phyloP scores from a whole-genome alignment of 345 rosid species.

The Stellera chamaejasme region DNA sequence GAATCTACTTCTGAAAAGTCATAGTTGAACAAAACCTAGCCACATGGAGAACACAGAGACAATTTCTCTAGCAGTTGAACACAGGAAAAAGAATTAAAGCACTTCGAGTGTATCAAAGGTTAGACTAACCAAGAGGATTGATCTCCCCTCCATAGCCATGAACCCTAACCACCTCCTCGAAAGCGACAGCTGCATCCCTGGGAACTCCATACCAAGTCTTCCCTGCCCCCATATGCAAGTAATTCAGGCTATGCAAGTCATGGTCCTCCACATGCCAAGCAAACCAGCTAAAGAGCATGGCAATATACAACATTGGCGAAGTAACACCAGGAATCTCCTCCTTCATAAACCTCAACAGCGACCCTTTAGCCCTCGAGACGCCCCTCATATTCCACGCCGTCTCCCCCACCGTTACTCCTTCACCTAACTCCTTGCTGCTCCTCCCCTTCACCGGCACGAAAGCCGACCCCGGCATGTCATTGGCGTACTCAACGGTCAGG shows the following conservation, averaged over 20 bases:
- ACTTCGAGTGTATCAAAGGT: not conserved
- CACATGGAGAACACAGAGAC: no score
- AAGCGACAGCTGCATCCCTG: conserved; percentile 79
- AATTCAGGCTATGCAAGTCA: conserved; percentile 95
- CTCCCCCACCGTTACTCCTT: conserved; percentile 65
- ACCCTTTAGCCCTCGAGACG: conserved; percentile 84
- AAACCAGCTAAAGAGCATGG: conserved; percentile 98
- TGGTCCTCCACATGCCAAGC: conserved; percentile 99
- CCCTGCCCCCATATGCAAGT: conserved; percentile 91
- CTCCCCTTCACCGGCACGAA: conserved; percentile 52
- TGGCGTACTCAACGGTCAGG: conserved; percentile 88
- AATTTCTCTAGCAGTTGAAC: no score
- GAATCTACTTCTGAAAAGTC: no score
- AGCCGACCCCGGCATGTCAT: conserved; percentile 98
- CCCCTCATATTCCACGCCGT: conserved; percentile 97
- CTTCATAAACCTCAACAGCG: conserved; percentile 90
- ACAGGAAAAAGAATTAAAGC: no score
- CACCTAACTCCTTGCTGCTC: conserved; percentile 34
- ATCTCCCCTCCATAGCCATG: conserved; percentile 92
- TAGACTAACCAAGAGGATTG: conserved; percentile 83
- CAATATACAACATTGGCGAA: conserved; percentile 93
- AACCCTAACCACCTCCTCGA: conserved; percentile 94
- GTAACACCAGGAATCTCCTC: conserved; percentile 99
- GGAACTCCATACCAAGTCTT: conserved; percentile 99
- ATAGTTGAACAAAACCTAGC: no score